These are phyloP conservation scores for Trametes gibbosa DNA, from an alignment of 768 basidiomycete species.

Conservation along the genomic window DNA sequence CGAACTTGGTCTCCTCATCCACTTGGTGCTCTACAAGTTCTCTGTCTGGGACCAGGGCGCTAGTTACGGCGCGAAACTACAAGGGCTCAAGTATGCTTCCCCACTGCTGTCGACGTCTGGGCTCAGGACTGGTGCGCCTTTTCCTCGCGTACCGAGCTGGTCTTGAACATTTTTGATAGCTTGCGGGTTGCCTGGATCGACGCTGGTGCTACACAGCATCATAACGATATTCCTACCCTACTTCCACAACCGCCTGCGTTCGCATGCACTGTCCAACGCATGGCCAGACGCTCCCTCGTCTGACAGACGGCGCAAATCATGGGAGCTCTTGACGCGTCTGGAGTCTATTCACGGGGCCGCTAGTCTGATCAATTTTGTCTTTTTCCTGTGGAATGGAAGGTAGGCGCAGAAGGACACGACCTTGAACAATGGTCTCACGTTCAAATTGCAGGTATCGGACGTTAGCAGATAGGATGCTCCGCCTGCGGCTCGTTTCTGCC, in stretches of 20 bases:
- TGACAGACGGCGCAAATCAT: conserved; percentile 69
- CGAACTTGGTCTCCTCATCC: conserved; percentile 69
- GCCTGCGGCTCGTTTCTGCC: conserved; percentile 72
- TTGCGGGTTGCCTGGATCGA: conserved; percentile 60
- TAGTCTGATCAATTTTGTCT: conserved; percentile 71
- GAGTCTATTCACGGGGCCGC: conserved; percentile 67
- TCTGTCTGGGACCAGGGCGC: conserved; percentile 80
- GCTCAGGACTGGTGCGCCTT: conserved; percentile 31
- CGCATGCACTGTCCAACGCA: conserved; percentile 73
- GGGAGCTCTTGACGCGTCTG: conserved; percentile 62
- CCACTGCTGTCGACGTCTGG: conserved; percentile 15
- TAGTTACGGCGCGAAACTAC: conserved; percentile 81
- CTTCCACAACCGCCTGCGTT: conserved; percentile 67
- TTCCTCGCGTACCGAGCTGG: conserved; percentile 1
- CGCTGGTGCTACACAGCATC: conserved; percentile 62
- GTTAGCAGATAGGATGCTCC: conserved; percentile 72
- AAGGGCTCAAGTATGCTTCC: conserved; percentile 63
- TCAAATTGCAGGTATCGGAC: conserved; percentile 70
- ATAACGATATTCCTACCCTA: conserved; percentile 80
- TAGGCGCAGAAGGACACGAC: conserved; percentile 32
- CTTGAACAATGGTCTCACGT: not conserved
- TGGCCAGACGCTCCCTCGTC: conserved; percentile 91
- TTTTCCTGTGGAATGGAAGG: conserved; percentile 87
- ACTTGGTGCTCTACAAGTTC: conserved; percentile 72
- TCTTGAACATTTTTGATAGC: conserved; percentile 38